Conservation (phyloP, 352 stramenopile genomes). For the Pythium guiyangense region DNA sequence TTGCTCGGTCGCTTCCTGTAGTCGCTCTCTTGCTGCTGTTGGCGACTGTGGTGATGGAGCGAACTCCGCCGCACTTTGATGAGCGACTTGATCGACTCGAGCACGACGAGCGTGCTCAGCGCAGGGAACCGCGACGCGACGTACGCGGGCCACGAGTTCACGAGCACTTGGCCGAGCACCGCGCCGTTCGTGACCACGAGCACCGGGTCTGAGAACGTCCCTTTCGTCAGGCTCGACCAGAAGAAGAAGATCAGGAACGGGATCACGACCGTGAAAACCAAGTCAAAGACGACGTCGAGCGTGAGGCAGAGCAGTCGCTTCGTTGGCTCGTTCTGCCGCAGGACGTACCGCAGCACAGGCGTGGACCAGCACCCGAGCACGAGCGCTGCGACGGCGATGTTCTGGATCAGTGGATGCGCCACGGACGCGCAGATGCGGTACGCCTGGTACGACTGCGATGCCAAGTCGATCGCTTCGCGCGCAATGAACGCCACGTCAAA, state of each 20-base stretch:
- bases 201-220: conserved; percentile 3
- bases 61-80: background rate
- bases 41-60: background rate
- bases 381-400: conserved; percentile 10
- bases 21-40: background rate
- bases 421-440: conserved; percentile 19
- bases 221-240: conserved; percentile 11
- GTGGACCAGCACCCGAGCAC: conserved; percentile 22
- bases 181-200: background rate
- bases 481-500: conserved; percentile 18
- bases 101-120: conserved; percentile 1
- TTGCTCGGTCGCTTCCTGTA: background rate
- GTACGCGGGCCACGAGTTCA: conserved; percentile 3
- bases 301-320: conserved; percentile 18
- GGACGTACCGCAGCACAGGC: conserved; percentile 2
- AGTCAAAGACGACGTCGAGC: conserved; percentile 20
- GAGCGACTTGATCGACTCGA: conserved; percentile 8
- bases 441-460: conserved; percentile 21
- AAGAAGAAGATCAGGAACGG: conserved; percentile 20
- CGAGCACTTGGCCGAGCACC: background rate
- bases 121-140: background rate
- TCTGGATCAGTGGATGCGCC: conserved; percentile 7
- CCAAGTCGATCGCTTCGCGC: conserved; percentile 18
- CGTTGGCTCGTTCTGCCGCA: conserved; percentile 9
- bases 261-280: conserved; percentile 22